Evolutionary conservation across 345 rosid genomes (phyloP).

Genomic region (Sonneratia alba): DNA sequence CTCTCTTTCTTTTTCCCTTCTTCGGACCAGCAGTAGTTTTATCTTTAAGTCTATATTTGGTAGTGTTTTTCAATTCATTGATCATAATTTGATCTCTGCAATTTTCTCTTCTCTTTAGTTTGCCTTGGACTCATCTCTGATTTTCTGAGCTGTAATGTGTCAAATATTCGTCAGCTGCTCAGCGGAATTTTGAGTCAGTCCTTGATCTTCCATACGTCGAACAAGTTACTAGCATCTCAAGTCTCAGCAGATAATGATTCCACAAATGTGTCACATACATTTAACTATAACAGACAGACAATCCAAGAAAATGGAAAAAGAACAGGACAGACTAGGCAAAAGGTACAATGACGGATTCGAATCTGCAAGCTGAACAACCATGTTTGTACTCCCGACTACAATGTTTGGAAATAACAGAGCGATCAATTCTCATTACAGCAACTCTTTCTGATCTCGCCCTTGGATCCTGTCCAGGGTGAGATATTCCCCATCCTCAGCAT

Average conservation of each 20-base stretch:
- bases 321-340: background rate
- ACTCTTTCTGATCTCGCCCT: conserved; percentile 65
- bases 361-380: background rate
- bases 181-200: background rate
- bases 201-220: background rate
- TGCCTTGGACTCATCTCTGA: too few relatives aligned
- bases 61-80: too few relatives aligned
- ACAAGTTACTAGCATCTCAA: background rate
- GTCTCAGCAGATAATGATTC: background rate
- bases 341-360: too few relatives aligned
- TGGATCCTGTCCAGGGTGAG: conserved; percentile 60
- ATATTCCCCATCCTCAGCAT: conserved; percentile 84
- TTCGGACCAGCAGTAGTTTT: too few relatives aligned
- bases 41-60: too few relatives aligned
- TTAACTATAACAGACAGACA: background rate
- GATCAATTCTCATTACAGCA: conserved; percentile 58
- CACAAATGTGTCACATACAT: background rate
- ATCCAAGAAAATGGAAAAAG: background rate
- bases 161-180: background rate
- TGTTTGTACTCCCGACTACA: background rate
- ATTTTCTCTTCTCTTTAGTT: too few relatives aligned
- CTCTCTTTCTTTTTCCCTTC: too few relatives aligned
- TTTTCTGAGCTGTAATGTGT: background rate
- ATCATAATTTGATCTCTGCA: too few relatives aligned
- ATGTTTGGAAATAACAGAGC: background rate